Base-by-base conservation (phyloP, 257 asterid species). In the Jasminum sambac region DNA sequence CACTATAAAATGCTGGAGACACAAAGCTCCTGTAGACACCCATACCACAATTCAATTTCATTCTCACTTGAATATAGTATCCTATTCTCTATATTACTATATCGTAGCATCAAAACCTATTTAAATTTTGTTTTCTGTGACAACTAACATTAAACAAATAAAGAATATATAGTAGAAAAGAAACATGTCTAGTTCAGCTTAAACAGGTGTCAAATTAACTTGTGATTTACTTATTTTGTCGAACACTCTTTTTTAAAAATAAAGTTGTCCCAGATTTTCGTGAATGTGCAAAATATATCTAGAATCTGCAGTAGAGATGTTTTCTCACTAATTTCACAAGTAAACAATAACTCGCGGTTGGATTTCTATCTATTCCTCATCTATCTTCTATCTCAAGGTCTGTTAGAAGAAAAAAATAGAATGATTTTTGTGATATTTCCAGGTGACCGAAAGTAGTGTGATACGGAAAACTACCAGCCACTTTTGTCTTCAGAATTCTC, bases 101-200 rank as follows among this genome's bases (percentile, higher is more conserved):
- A 79, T 75, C 66, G 68, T 44, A 67, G 60, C 71, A 64, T 64
- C 59, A 58, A 46, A 37, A 63, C 48, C 69, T 57, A 63, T 68
- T 64, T 52, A 66, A 64, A 75, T 39, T 65, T 39, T 63, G 61
- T 64, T 3, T 61, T 30, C 72, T 39, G 40, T 21, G 58, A 37
- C 37, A 75, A 64, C 69, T 16, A 72, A 68, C 71, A 68, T 16
- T 44, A 72, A 68, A 48, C 19, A 72, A 72, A 80, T 40, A 55
- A 44, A 34, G 42, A 36, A 42, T 50, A 66, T 6, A 23, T n/a
- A n/a, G n/a, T n/a, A n/a, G n/a, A 23, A 26, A 61, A 72, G 57
- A 60, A 55, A 10, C 34, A 11, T 55, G 62, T 21, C 3, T 21
- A 30, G 14, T 23, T 10, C 0, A 8, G 34, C 34, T 55, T 43